Evolutionary conservation across 176 grass and related monocot genomes (phyloP).

Genomic region (Leersia perrieri): DNA sequence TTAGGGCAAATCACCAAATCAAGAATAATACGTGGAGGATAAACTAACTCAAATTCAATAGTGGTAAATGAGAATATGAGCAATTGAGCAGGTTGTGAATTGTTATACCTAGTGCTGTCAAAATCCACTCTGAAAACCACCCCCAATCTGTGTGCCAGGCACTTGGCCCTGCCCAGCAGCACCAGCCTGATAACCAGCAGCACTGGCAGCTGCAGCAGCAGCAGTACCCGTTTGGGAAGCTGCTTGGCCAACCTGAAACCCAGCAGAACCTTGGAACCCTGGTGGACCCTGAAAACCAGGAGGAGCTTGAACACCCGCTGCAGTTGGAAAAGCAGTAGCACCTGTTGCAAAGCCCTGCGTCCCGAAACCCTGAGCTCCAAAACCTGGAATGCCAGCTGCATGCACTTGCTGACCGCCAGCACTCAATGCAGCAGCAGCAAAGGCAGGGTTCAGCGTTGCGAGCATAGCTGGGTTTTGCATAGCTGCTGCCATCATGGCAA

Average conservation of each 20-base stretch:
- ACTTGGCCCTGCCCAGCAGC: slow-evolving; percentile 56
- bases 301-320: slow-evolving; percentile 60
- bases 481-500: slow-evolving; percentile 85
- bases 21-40: slow-evolving; percentile 31
- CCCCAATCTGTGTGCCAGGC: slow-evolving; percentile 50
- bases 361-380: slow-evolving; percentile 62
- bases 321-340: slow-evolving; percentile 45
- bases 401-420: slow-evolving; percentile 52
- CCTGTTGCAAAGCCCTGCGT: slow-evolving; percentile 53
- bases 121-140: slow-evolving; percentile 64
- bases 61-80: slow-evolving; percentile 20
- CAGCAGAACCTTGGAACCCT: slow-evolving; percentile 59
- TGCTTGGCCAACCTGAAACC: slow-evolving; percentile 78
- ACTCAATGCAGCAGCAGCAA: slow-evolving; percentile 80
- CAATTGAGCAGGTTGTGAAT: slow-evolving; percentile 24
- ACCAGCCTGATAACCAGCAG: slow-evolving; percentile 67
- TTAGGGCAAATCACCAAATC: slow-evolving; percentile 37
- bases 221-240: slow-evolving; percentile 45
- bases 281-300: slow-evolving; percentile 91
- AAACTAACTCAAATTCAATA: slow-evolving; percentile 13
- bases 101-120: slow-evolving; percentile 75
- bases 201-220: slow-evolving; percentile 5
- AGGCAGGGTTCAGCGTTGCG: slow-evolving; percentile 79
- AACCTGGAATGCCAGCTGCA: slow-evolving; percentile 44
- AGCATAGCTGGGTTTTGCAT: slow-evolving; percentile 92